Percentiles rank a stretch among this genome's conserved stretches.
phyloP scores from a whole-genome alignment of 768 basidiomycete species.

The Agaricus subrufescens region DNA sequence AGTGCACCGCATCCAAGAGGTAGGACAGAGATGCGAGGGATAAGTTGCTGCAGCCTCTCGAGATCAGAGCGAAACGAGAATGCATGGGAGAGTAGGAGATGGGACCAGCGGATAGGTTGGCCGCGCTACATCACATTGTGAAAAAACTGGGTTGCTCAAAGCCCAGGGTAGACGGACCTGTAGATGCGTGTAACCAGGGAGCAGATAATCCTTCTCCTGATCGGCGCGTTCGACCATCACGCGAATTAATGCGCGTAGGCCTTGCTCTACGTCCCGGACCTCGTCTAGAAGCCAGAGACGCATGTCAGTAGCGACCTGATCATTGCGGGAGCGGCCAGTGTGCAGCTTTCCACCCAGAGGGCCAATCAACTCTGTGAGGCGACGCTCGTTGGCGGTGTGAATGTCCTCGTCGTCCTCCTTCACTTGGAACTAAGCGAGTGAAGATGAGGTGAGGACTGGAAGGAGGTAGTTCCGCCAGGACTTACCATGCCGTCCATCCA shows the following conservation, averaged over 20 bases:
- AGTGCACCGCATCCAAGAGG: conserved; percentile 94
- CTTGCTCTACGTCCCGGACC: conserved; percentile 57
- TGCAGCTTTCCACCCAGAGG: conserved; percentile 93
- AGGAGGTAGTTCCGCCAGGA: background rate
- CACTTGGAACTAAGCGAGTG: conserved; percentile 56
- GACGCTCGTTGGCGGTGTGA: conserved; percentile 96
- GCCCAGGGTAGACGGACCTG: conserved; percentile 53
- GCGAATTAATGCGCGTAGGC: conserved; percentile 72
- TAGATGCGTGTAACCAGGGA: conserved; percentile 97
- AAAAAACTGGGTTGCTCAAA: background rate
- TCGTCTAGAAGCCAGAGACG: conserved; percentile 90
- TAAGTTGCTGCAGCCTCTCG: conserved; percentile 74
- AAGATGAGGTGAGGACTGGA: background rate
- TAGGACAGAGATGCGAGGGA: conserved; percentile 88
- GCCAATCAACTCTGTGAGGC: conserved; percentile 90
- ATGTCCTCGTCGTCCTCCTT: conserved; percentile 96
- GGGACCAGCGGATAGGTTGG: conserved; percentile 98
- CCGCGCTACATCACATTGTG: conserved; percentile 62
- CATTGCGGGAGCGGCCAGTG: conserved; percentile 95
- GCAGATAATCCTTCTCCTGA: conserved; percentile 83
- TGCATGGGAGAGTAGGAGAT: conserved; percentile 91
- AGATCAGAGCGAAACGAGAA: conserved; percentile 91
- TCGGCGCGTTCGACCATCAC: conserved; percentile 93
- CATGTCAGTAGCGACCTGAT: conserved; percentile 99
- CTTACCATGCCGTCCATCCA: conserved; percentile 77